A percentile compares a stretch with the other conserved stretches of the same genome.
Conservation (phyloP, 805 yeast species). For the Kodamaea fukazawae region DNA sequence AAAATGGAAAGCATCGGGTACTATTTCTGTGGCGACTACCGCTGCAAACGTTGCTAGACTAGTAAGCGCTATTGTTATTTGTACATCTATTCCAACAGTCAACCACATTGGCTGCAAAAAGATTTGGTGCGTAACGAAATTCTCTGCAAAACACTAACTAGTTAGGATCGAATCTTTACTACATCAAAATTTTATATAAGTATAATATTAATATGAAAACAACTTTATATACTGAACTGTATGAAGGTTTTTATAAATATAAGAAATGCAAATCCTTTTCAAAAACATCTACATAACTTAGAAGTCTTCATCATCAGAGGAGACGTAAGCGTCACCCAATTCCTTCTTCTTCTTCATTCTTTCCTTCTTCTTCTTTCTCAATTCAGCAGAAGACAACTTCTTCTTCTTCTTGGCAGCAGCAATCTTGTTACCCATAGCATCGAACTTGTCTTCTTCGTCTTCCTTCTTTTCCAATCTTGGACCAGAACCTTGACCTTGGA, state of each 20-base stretch:
- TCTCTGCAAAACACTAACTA: no score
- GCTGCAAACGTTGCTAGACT: no score
- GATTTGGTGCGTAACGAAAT: no score
- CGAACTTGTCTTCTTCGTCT: constrained; percentile 96
- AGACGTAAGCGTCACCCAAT: constrained; percentile 98
- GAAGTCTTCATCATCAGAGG: constrained; percentile 72
- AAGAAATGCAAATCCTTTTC: constrained; percentile 7
- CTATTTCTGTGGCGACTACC: no score
- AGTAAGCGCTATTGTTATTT: no score
- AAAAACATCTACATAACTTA: constrained; percentile 20
- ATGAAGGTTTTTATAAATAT: constrained; percentile 8
- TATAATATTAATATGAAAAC: background rate
- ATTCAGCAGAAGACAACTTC: constrained; percentile 97
- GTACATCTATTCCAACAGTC: no score
- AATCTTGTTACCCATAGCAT: constrained; percentile 99
- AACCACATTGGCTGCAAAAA: no score
- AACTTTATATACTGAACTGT: background rate
- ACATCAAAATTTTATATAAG: constrained; percentile 8
- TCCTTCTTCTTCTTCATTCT: constrained; percentile 99
- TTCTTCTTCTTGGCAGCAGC: constrained; percentile 93
- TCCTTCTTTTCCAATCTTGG: constrained; percentile 98
- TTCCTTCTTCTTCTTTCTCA: constrained; percentile 99
- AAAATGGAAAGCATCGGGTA: no score
- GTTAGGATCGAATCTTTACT: constrained; percentile 1
- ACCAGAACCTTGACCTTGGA: constrained; percentile 99